Evolutionary conservation across 1,139 yeast species (phyloP).

Genomic region (Debaryomyces singareniensis): DNA sequence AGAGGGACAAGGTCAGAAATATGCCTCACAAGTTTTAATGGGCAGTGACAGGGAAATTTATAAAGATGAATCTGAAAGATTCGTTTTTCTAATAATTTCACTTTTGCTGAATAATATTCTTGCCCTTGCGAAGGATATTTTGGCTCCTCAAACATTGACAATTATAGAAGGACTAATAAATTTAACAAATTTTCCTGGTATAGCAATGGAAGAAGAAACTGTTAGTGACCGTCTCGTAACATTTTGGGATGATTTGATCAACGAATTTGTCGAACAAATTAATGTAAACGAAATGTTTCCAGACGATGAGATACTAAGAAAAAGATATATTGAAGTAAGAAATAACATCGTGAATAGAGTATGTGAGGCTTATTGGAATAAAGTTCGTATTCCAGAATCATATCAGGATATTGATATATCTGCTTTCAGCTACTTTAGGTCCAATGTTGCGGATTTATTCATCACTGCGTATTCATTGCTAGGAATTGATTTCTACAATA

Average conservation of each 20-base stretch:
- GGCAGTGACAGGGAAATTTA: slow-evolving; percentile 25
- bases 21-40: slow-evolving; percentile 18
- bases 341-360: slow-evolving; percentile 37
- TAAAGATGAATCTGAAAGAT: slow-evolving; percentile 38
- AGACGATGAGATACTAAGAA: slow-evolving; percentile 16
- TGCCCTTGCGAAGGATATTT: slow-evolving; percentile 40
- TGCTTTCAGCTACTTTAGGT: slow-evolving; percentile 63
- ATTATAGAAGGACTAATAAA: slow-evolving; percentile 46
- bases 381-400: slow-evolving; percentile 35
- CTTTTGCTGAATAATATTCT: slow-evolving; percentile 49
- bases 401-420: slow-evolving; percentile 12
- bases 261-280: slow-evolving; percentile 52
- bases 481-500: slow-evolving; percentile 48
- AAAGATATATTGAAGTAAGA: slow-evolving; percentile 21
- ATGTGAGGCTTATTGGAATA: slow-evolving; percentile 56
- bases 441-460: slow-evolving; percentile 70
- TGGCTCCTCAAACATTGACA: slow-evolving; percentile 28
- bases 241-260: slow-evolving; percentile 78
- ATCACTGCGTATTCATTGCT: slow-evolving; percentile 64
- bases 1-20: slow-evolving; percentile 31
- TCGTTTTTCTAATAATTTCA: slow-evolving; percentile 46
- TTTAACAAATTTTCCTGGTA: slow-evolving; percentile 55
- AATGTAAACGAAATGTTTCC: slow-evolving; percentile 31
- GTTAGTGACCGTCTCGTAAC: slow-evolving; percentile 63
- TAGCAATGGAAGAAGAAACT: slow-evolving; percentile 61